A percentile compares a stretch with the other conserved stretches of the same genome.
Evolutionary conservation across 371 early-diverging fungal species (phyloP).

Genomic region (Mortierella polycephala): DNA sequence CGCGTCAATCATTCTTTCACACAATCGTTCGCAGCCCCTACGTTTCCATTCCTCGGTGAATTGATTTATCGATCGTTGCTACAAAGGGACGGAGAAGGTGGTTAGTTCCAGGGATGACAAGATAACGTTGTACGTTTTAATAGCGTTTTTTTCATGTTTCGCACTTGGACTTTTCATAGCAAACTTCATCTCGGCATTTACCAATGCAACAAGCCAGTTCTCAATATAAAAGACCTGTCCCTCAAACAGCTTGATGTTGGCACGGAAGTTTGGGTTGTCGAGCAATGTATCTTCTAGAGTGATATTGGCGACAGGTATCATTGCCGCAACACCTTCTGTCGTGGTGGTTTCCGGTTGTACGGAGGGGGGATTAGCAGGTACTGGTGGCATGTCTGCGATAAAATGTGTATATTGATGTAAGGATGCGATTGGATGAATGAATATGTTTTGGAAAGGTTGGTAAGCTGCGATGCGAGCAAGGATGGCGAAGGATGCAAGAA

Average conservation of each 20-base stretch:
- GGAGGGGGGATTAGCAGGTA: slow-evolving; percentile 26
- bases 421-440: no score
- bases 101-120: neutral
- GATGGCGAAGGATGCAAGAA: no score
- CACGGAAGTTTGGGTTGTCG: slow-evolving; percentile 78
- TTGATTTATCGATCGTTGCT: slow-evolving; percentile 46
- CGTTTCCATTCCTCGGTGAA: slow-evolving; percentile 51
- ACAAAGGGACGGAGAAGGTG: neutral
- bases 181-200: slow-evolving; percentile 2
- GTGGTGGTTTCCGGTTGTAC: slow-evolving; percentile 14
- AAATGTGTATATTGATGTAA: no score
- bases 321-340: slow-evolving; percentile 50
- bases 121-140: neutral
- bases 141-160: neutral
- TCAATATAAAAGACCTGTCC: slow-evolving; percentile 74
- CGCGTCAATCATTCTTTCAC: no score
- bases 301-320: slow-evolving; percentile 54
- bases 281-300: slow-evolving; percentile 73
- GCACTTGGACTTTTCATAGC: no score
- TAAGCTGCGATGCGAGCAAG: no score
- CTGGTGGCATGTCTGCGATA: slow-evolving; percentile 11
- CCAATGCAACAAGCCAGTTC: slow-evolving; percentile 70
- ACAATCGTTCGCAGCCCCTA: slow-evolving; percentile 8
- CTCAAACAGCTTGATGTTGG: slow-evolving; percentile 70
- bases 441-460: no score